Evolutionary conservation across 2,329 filamentous ascomycete genomes (phyloP), one percentile per base, ranked within the genome.

Genomic region (Penicillium vulpinum): DNA sequence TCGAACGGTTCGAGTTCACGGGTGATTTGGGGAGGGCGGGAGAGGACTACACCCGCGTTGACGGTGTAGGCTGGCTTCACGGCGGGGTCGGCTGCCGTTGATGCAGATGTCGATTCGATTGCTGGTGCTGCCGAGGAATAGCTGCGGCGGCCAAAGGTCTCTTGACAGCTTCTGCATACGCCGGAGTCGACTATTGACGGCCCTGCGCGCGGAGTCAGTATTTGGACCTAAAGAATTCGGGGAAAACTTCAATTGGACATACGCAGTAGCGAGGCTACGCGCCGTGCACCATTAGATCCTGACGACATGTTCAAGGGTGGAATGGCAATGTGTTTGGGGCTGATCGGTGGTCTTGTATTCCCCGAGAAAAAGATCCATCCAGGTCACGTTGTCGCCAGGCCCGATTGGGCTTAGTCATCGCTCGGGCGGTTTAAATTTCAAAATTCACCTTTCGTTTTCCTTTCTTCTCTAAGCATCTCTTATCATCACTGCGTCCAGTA

Each of bases 1-100:
- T 99, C 94, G 77, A 99, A 97, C 13, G 90, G 83, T 33, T 89
- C 90, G 52, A 93, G 87, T 59, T 88, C 82, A 64, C 90, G 88
- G 26, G 94, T 97, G 68, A 99, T 82, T 57, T 95, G 81, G 7
- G 94, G 94, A 46, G 94, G 86, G 28, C 94, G 91, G 44, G 92
- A 94, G 62, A 99, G 86, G 65, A 97, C 85, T 58, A 97, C 82
- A 62, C 91, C 89, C 56, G 87, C 82, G 64, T 82, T 78, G 70
- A 83, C 75, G 63, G 72, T 74, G 76, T 82, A 75, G 59, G 70
- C 62, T 54, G 60, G 76, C 66, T 62, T 73, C 66, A 70, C 53
- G 57, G 68, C 65, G 40, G 73, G 67, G 56, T 69, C 58, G 4
- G 69, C 40, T 13, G 60, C 28, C 51, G 63, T 67, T 33, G 71